phyloP scores from a whole-genome alignment of 192 early-diverging fungal species.

The Coemansia umbellata region DNA sequence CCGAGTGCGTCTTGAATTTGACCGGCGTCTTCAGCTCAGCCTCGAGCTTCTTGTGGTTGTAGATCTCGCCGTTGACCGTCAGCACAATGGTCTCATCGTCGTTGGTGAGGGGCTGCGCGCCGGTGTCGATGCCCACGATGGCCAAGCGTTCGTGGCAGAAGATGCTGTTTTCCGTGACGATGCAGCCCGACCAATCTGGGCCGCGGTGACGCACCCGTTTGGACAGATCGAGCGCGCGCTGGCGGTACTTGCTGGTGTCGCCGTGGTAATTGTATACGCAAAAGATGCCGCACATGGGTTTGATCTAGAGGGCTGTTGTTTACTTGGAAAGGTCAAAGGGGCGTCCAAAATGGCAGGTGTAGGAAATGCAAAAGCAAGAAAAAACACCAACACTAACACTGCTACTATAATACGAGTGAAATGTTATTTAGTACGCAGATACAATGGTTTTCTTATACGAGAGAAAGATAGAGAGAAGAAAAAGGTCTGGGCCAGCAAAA shows the following conservation, averaged over 20 bases:
- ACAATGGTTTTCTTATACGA: too few species aligned
- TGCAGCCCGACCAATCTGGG: constrained; percentile 97
- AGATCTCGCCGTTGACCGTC: constrained; percentile 97
- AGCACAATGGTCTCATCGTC: constrained; percentile 84
- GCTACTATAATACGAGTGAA: too few species aligned
- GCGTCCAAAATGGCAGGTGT: too few species aligned
- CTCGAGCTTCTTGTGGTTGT: constrained; percentile 90
- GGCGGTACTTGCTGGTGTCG: constrained; percentile 71
- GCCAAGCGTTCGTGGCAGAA: constrained; percentile 97
- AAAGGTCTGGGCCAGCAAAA: too few species aligned
- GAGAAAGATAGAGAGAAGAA: too few species aligned
- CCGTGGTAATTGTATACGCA: constrained; percentile 85
- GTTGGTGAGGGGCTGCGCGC: constrained; percentile 95
- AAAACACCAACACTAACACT: too few species aligned
- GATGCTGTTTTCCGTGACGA: constrained; percentile 76
- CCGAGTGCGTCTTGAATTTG: constrained; percentile 93
- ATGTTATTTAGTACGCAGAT: too few species aligned
- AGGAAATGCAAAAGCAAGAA: too few species aligned
- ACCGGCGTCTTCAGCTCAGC: constrained; percentile 65
- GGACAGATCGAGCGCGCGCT: constrained; percentile 79
- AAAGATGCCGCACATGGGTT: constrained; percentile 96
- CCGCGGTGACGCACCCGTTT: constrained; percentile 87
- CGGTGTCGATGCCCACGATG: constrained; percentile 95
- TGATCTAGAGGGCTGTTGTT: not conserved
- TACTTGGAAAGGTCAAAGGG: too few species aligned